Evolutionary conservation across 129 eudicot genomes (phyloP), one percentile per base, ranked within the genome.

Genomic region (Flaveria brownii): DNA sequence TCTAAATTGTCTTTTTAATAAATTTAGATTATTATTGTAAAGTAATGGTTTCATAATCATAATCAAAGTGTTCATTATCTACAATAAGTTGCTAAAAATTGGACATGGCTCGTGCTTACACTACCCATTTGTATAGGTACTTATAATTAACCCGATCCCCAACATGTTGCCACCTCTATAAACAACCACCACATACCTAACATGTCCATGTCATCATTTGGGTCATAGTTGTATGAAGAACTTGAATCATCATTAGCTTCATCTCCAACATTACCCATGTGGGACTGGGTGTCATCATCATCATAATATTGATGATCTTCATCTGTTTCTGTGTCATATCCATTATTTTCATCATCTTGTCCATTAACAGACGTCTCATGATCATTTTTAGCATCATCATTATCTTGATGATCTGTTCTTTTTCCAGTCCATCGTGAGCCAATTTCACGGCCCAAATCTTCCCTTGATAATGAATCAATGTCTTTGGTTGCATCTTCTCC

Each of bases 361-460:
- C 15, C 77, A 73, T 84, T 77, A 9, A 56, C 84, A 23, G 72
- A 57, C 36, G 75, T 76, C 49, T 80, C 92, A 12, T 86, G 87
- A 47, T 75, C 69, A 60, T 79, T 66, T 72, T 65, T 68, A 60
- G 69, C 74, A 70, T 83, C 63, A 77, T 82, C 86, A 39, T 61
- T 77, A 76, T 76, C 43, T 82, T 86, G 73, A 39, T 85, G 79
- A 75, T 85, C 89, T 25, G 90, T 26, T 56, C 85, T 93, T 78
- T 87, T 91, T 68, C 97, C 93, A 2, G 96, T 89, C 98, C 98
- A 94, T 20, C 98, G 93, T 71, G 98, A 89, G 77, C 96, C 98
- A 72, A 91, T 87, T 57, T 82, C 86, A 63, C 98, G 96, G 15
- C 97, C 98, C 60, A 94, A 79, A 64, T 94, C 97, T 83, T 94